Percentiles rank a stretch among this genome's conserved stretches.
Evolutionary conservation across 1,284 basidiomycete genomes (phyloP).

Genomic region (Sanghuangporus sanghuang): DNA sequence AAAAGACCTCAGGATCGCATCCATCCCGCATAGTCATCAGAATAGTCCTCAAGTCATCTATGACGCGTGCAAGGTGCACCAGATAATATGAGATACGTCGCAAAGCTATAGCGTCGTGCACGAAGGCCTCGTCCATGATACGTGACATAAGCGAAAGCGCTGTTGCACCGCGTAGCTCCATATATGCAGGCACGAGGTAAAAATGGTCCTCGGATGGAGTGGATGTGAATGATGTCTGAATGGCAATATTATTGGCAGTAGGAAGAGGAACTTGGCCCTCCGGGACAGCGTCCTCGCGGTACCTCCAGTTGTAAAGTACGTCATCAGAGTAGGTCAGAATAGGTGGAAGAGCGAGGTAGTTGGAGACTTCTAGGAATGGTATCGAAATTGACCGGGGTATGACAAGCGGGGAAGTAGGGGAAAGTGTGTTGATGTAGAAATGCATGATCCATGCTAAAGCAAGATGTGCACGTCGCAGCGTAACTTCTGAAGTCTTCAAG

Average conservation of each 20-base stretch:
- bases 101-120: constrained; percentile 75
- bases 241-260: constrained; percentile 53
- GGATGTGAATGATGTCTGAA: constrained; percentile 73
- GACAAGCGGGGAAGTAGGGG: constrained; percentile 42
- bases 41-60: constrained; percentile 58
- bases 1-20: constrained; percentile 80
- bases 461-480: constrained; percentile 78
- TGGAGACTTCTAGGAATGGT: constrained; percentile 75
- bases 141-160: constrained; percentile 84
- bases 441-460: constrained; percentile 85
- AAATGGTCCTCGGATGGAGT: constrained; percentile 87
- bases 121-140: constrained; percentile 89
- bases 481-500: constrained; percentile 53
- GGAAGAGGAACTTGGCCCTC: constrained; percentile 27
- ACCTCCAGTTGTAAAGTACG: constrained; percentile 89
- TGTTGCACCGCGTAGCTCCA: constrained; percentile 86
- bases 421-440: constrained; percentile 81
- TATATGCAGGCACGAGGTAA: constrained; percentile 84
- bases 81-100: constrained; percentile 75
- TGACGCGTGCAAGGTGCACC: constrained; percentile 55
- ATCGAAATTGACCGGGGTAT: constrained; percentile 75
- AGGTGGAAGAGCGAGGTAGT: constrained; percentile 80
- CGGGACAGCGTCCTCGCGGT: constrained; percentile 26
- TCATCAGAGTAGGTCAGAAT: constrained; percentile 92
- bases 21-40: constrained; percentile 65